A percentile compares a stretch with the other conserved stretches of the same genome.
Evolutionary conservation across 2,329 filamentous ascomycete species (phyloP).

Genomic region (Aspergillus candidus): DNA sequence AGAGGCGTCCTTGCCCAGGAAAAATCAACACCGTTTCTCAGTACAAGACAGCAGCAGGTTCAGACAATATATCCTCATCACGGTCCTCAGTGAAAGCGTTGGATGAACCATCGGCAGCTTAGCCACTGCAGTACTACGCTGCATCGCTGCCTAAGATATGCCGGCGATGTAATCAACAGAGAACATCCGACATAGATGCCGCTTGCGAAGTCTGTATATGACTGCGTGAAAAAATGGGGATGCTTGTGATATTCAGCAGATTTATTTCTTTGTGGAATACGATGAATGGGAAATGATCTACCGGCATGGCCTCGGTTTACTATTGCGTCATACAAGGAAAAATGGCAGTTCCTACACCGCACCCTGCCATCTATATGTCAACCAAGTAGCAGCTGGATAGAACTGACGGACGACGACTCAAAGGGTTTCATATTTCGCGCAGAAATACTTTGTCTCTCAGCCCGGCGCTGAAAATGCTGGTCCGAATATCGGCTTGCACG

Average conservation of each 20-base stretch:
- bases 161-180: not conserved
- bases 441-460: slow-evolving; percentile 2
- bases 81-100: slow-evolving; percentile 1
- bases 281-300: slow-evolving; percentile 4
- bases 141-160: not conserved
- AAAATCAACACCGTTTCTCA: slow-evolving; percentile 1
- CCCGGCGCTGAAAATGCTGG: slow-evolving; percentile 3
- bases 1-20: slow-evolving; percentile 5
- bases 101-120: slow-evolving; percentile 1
- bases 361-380: not conserved
- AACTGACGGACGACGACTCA: not conserved
- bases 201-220: slow-evolving; percentile 1
- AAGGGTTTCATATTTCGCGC: not conserved
- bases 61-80: not conserved
- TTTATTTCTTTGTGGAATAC: slow-evolving; percentile 3
- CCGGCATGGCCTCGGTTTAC: not conserved
- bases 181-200: slow-evolving; percentile 1
- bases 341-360: not conserved
- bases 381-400: not conserved
- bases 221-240: not conserved
- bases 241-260: not conserved
- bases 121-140: not conserved
- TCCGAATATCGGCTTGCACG: slow-evolving; percentile 3
- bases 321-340: not conserved
- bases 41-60: slow-evolving; percentile 1